Conservation (phyloP, 2,329 filamentous ascomycete genomes). For the Penicillium sp. region DNA sequence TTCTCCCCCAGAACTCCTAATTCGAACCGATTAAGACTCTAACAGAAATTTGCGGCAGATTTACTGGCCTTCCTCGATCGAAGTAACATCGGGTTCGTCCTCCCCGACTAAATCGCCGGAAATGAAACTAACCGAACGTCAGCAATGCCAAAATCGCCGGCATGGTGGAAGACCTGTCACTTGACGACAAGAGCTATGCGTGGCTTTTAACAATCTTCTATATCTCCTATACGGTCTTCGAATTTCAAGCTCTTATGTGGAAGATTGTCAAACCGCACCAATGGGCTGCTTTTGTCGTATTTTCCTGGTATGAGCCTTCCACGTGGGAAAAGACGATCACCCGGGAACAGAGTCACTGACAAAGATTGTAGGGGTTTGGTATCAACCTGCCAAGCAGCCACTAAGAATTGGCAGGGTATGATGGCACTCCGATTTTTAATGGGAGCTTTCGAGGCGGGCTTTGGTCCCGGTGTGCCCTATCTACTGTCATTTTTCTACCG, state of each 20-base stretch:
- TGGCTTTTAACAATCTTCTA: slow-evolving; percentile 56
- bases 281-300: slow-evolving; percentile 45
- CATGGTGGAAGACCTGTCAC: slow-evolving; percentile 50
- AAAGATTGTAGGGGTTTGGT: slow-evolving; percentile 43
- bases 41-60: slow-evolving; percentile 30
- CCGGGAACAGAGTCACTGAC: slow-evolving; percentile 11
- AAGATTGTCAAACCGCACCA: slow-evolving; percentile 42
- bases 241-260: slow-evolving; percentile 46
- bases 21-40: not conserved
- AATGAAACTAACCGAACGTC: slow-evolving; percentile 6
- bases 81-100: slow-evolving; percentile 49
- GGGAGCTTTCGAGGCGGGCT: slow-evolving; percentile 47
- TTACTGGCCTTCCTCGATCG: slow-evolving; percentile 50
- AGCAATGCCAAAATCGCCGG: slow-evolving; percentile 56
- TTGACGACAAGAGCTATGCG: slow-evolving; percentile 48
- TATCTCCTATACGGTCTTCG: slow-evolving; percentile 47
- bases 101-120: not conserved
- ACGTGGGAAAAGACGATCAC: slow-evolving; percentile 10
- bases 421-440: slow-evolving; percentile 52
- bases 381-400: slow-evolving; percentile 48
- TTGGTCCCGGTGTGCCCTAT: slow-evolving; percentile 49
- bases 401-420: slow-evolving; percentile 45
- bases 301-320: slow-evolving; percentile 36
- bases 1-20: not conserved
- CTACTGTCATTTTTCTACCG: slow-evolving; percentile 60